Evolutionary conservation across 345 rosid genomes (phyloP), one percentile per base, ranked within the genome.

Genomic region (Zanthoxylum bungeanum): DNA sequence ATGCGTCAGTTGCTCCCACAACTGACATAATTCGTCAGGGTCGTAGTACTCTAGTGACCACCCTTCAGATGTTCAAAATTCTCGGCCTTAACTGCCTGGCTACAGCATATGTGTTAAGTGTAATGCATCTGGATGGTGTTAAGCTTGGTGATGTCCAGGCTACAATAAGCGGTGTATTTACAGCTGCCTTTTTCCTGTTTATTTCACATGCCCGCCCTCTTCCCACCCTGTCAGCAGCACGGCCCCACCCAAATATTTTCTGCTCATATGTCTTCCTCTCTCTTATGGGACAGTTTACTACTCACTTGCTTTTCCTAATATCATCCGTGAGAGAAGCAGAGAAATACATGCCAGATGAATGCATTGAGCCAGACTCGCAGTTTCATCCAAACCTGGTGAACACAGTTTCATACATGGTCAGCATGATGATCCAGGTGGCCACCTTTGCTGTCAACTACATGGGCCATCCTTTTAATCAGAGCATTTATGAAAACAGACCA

Each of bases 81-180:
- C 99, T 96, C 2, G 98, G 99, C 75, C 91, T 96, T 11, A 96
- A 96, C 82, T 96, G 99, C 82, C 99, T 96, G 11, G 98, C 99
- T 14, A 93, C 99, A n/a, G 99, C 99, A 12, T 96, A 93, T 59
- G 99, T 96, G 50, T 76, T 96, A 72, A 96, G 99, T 63, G 99
- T 96, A 9, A 93, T 96, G 98, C 79, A 96, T 79, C 75, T 96
- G 79, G 99, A 96, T 73, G 99, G 99, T 0, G 99, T 96, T 68
- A 95, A 95, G 85, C 99, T 95, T 1, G 99, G 99, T 8, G 99
- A 95, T 68, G 71, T 95, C 57, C 99, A 96, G 86, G 99, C 99
- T 28, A 96, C 99, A n/a, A 93, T 96, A 78, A 93, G 97, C 28
- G 98, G 99, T 30, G 90, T 89, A 47, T 87, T 96, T 65, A 96